Percentiles rank a stretch among this genome's conserved stretches.
Evolutionary conservation across 352 stramenopile species (phyloP).

Genomic region (Pythium rishiriense): DNA sequence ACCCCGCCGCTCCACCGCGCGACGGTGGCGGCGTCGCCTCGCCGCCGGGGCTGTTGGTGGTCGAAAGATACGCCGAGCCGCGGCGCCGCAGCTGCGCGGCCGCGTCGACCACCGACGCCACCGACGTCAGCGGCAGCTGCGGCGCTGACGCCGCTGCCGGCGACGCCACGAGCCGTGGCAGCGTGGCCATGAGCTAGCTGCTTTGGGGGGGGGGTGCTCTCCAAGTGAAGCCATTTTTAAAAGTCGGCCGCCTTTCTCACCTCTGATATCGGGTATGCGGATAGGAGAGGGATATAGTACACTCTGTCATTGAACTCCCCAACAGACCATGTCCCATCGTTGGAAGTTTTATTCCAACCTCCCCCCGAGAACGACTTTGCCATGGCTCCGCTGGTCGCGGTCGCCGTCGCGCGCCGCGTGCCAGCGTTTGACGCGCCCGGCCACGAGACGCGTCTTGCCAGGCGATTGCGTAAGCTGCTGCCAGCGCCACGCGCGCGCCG

Average conservation of each 20-base stretch:
- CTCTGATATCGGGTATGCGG: too few species aligned
- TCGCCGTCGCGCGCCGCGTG: conserved; percentile 40
- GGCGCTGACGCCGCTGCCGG: not conserved
- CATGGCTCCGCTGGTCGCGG: conserved; percentile 18
- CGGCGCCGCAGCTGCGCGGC: not conserved
- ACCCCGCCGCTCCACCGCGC: not conserved
- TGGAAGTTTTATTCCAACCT: too few species aligned
- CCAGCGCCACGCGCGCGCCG: not conserved
- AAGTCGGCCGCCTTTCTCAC: too few species aligned
- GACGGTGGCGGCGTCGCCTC: not conserved
- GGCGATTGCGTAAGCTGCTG: conserved; percentile 23
- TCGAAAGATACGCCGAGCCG: not conserved
- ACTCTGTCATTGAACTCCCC: too few species aligned
- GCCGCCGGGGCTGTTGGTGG: not conserved
- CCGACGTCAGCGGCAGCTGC: not conserved
- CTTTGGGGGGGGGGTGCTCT: too few species aligned
- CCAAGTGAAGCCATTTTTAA: too few species aligned
- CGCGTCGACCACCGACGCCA: not conserved
- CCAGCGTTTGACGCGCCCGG: conserved; percentile 49
- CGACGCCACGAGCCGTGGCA: not conserved
- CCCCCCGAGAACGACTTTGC: too few species aligned
- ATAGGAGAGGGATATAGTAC: too few species aligned
- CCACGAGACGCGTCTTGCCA: conserved; percentile 29
- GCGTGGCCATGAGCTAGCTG: not conserved
- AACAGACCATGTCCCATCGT: too few species aligned